Percentiles rank a stretch among this genome's conserved stretches.
These are phyloP conservation scores for Salix purpurea DNA, from an alignment of 345 rosid genomes.

Conservation along the genomic window DNA sequence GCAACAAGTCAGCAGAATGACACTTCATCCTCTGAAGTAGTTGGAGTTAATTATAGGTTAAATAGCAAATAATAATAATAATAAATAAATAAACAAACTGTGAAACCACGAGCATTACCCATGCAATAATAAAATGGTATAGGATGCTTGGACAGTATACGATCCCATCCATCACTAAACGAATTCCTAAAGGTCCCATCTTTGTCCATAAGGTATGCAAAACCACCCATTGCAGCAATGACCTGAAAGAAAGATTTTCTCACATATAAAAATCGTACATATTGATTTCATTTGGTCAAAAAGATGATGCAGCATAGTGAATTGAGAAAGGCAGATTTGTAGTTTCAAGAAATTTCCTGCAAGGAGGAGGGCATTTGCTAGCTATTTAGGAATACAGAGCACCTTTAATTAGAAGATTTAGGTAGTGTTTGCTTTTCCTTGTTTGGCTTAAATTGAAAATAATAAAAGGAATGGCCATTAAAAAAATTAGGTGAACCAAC, in stretches of 20 bases:
- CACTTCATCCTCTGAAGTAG: neutral
- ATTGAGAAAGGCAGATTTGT: neutral
- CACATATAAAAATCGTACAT: neutral
- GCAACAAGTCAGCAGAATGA: neutral
- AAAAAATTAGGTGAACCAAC: no score
- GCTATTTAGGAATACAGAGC: neutral
- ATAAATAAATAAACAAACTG: neutral
- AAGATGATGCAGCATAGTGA: neutral
- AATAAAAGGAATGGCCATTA: no score
- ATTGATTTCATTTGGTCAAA: neutral
- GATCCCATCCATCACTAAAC: slow-evolving; percentile 94
- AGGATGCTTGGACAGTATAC: slow-evolving; percentile 81
- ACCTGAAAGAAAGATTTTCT: slow-evolving; percentile 33
- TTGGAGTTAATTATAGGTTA: neutral
- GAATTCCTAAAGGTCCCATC: slow-evolving; percentile 90
- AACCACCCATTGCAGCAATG: slow-evolving; percentile 69
- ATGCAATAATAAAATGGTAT: slow-evolving; percentile 92
- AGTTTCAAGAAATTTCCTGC: neutral
- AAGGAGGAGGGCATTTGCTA: neutral
- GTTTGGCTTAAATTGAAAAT: no score
- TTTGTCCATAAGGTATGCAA: slow-evolving; percentile 88
- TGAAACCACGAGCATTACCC: slow-evolving; percentile 38
- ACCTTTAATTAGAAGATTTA: neutral
- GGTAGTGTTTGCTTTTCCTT: no score
- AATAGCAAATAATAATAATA: neutral